phyloP scores from a whole-genome alignment of 2,329 filamentous ascomycete genomes.

The Epichloe amarillans region DNA sequence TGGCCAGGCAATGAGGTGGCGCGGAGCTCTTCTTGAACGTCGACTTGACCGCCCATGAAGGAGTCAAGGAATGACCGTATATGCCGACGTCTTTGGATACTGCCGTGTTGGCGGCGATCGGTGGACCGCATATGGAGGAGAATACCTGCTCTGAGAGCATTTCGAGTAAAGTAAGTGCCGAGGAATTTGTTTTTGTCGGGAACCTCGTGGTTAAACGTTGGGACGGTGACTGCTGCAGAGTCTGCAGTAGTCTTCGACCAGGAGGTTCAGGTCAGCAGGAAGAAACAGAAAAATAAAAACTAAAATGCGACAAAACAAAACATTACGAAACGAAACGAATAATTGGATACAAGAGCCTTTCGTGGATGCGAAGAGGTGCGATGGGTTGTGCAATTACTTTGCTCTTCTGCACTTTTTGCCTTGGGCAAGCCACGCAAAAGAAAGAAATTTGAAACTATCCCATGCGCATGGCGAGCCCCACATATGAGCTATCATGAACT shows the following conservation, averaged over 20 bases:
- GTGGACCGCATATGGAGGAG: slow-evolving; percentile 43
- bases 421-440: not conserved
- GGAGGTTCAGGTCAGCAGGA: not conserved
- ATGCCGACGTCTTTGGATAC: slow-evolving; percentile 72
- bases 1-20: slow-evolving; percentile 64
- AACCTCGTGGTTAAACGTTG: not conserved
- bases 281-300: not conserved
- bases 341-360: not conserved
- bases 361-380: not conserved
- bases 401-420: not conserved
- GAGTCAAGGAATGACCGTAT: slow-evolving; percentile 71
- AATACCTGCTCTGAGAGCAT: slow-evolving; percentile 51
- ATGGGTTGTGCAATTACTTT: not conserved
- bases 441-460: not conserved
- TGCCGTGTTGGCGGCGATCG: slow-evolving; percentile 46
- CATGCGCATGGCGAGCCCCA: not conserved
- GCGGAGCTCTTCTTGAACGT: slow-evolving; percentile 87
- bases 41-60: slow-evolving; percentile 58
- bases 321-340: not conserved
- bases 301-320: not conserved
- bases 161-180: not conserved
- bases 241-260: not conserved
- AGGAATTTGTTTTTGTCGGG: not conserved
- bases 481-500: not conserved
- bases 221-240: not conserved